Conservation (phyloP, 352 stramenopile genomes). For the Pythium plurisporium region DNA sequence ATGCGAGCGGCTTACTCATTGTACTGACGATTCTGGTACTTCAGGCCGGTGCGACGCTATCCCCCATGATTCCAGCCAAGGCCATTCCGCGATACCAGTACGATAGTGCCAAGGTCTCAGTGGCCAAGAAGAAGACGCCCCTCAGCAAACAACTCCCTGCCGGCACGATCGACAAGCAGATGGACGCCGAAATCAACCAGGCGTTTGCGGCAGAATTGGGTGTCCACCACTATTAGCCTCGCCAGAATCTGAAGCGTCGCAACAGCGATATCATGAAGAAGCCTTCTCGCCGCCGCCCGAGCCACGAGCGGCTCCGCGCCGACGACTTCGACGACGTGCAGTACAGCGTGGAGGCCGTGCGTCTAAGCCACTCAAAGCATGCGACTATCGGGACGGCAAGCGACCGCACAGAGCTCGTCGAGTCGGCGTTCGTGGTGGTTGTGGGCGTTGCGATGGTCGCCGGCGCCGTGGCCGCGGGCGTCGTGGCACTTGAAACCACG, state of each 20-base stretch:
- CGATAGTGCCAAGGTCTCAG: slow-evolving; percentile 36
- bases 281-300: background rate
- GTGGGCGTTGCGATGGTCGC: slow-evolving; percentile 22
- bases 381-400: slow-evolving; percentile 3
- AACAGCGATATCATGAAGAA: slow-evolving; percentile 20
- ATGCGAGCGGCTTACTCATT: too few species aligned
- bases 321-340: slow-evolving; percentile 65
- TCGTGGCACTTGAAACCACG: slow-evolving; percentile 29
- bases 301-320: slow-evolving; percentile 26
- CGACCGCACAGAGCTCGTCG: slow-evolving; percentile 28
- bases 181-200: slow-evolving; percentile 71
- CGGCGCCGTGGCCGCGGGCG: slow-evolving; percentile 32
- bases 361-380: slow-evolving; percentile 17
- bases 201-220: slow-evolving; percentile 60
- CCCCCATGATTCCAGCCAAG: slow-evolving; percentile 43
- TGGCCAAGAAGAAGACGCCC: slow-evolving; percentile 59
- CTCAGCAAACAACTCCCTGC: slow-evolving; percentile 47
- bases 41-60: slow-evolving; percentile 29
- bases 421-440: slow-evolving; percentile 32
- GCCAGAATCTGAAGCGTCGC: slow-evolving; percentile 2
- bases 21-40: too few species aligned
- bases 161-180: slow-evolving; percentile 32
- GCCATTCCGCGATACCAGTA: slow-evolving; percentile 40
- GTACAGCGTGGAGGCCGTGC: slow-evolving; percentile 60
- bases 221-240: slow-evolving; percentile 33